Base-by-base conservation (phyloP, 1,284 basidiomycete genomes). In the Singerocomus rubriflavus region DNA sequence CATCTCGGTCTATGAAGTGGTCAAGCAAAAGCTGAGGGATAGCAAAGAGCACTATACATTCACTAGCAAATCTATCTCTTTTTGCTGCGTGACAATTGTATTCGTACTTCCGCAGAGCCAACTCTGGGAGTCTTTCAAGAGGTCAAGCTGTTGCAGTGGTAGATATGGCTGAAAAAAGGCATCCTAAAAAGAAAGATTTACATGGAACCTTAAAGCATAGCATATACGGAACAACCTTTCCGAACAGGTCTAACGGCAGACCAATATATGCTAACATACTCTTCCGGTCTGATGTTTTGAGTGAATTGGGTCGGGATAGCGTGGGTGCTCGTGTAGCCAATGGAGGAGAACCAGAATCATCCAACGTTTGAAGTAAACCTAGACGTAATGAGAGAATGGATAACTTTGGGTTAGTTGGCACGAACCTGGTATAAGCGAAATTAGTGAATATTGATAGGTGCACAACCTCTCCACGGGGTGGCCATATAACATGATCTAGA, bases 131-230 rank as follows among this genome's bases (percentile, higher is more conserved):
- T 86, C 82, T 60, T 81, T 85, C 36, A 97, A 73, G 72, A 94
- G 81, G 58, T 98, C 96, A 14, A 98, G 78, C 69, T 99, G 95
- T 69, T 99, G 96, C 8, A 99, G 70, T 0, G 96, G 96, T 21
- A 99, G 77, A 70, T 98, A 99, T 1, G 96, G 97, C 70, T 99
- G 96, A 73, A 99, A 99, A 73, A 98, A 95, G 2, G 93, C 81
- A 57, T 93, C 91, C 84, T 90, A 55, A 32, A 52, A 16, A 40
- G 7, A 17, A 29, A 41, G 4, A 45, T 49, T 58, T 30, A 46
- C 37, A 13, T 4, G n/a, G 45, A 39, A 34, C 37, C 30, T 34
- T 42, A 36, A 17, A 27, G 21, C 44, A 41, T 7, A 33, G 17
- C 5, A 6, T 44, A 36, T 32, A 45, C 52, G 30, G 29, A 47